These are phyloP conservation scores for Kodamaea leandrae DNA, from an alignment of 805 yeast species.

Conservation along the genomic window DNA sequence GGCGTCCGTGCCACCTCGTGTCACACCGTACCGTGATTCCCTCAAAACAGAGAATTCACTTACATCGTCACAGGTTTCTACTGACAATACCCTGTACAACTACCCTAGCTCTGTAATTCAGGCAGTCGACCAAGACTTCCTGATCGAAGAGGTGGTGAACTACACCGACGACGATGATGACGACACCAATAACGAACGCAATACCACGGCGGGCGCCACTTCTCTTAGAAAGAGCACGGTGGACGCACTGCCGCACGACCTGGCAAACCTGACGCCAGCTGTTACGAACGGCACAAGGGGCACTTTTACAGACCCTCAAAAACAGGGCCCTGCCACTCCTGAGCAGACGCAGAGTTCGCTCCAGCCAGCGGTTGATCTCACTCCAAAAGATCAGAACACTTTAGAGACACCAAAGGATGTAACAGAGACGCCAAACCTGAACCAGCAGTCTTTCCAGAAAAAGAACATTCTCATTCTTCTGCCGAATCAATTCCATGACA, in stretches of 20 bases:
- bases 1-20: slow-evolving; percentile 14
- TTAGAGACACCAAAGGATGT: not conserved
- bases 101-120: not conserved
- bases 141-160: slow-evolving; percentile 39
- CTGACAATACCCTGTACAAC: slow-evolving; percentile 3
- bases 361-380: slow-evolving; percentile 18
- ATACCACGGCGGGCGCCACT: slow-evolving; percentile 4
- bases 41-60: slow-evolving; percentile 13
- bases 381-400: slow-evolving; percentile 9
- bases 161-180: slow-evolving; percentile 37
- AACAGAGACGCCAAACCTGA: slow-evolving; percentile 4
- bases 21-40: slow-evolving; percentile 2
- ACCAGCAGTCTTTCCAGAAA: slow-evolving; percentile 12
- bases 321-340: slow-evolving; percentile 16
- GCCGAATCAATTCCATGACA: slow-evolving; percentile 38
- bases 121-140: slow-evolving; percentile 4
- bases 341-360: slow-evolving; percentile 6
- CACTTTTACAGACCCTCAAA: not conserved
- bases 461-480: slow-evolving; percentile 38
- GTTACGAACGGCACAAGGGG: slow-evolving; percentile 4
- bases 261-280: not conserved
- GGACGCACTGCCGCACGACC: slow-evolving; percentile 1
- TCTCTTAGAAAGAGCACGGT: slow-evolving; percentile 11
- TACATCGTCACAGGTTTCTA: slow-evolving; percentile 14
- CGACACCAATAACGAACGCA: not conserved